Evolutionary conservation across 2,329 filamentous ascomycete genomes (phyloP).

Genomic region (Lecanoromycetidae sp.): DNA sequence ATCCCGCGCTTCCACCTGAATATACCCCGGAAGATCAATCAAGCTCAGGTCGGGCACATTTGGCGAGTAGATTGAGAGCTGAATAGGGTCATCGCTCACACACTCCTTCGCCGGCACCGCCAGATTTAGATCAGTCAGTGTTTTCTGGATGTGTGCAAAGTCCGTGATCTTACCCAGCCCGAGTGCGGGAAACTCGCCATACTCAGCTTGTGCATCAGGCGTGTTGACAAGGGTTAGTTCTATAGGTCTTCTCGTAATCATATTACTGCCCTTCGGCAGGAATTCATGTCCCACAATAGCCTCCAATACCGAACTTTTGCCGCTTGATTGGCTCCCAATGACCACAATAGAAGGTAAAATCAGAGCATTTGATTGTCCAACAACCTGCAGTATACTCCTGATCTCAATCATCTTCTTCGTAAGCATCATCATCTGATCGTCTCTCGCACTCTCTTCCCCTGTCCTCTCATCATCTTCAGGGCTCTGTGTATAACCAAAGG

Average conservation of each 20-base stretch:
- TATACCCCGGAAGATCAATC: conserved; percentile 94
- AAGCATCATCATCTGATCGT: conserved; percentile 98
- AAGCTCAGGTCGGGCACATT: conserved; percentile 90
- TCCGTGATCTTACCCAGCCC: conserved; percentile 83
- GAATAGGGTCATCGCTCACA: conserved; percentile 92
- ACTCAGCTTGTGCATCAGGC: conserved; percentile 72
- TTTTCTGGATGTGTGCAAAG: conserved; percentile 83
- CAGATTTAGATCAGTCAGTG: conserved; percentile 84
- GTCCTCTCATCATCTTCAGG: conserved; percentile 50
- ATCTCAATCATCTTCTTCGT: conserved; percentile 99
- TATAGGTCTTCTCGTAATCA: conserved; percentile 93
- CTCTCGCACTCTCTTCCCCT: conserved; percentile 57
- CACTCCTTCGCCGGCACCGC: conserved; percentile 85
- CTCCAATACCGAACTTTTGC: conserved; percentile 93
- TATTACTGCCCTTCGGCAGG: conserved; percentile 92
- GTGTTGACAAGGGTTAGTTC: conserved; percentile 95
- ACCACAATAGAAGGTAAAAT: conserved; percentile 96
- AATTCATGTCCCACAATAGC: conserved; percentile 98
- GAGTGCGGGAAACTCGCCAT: conserved; percentile 89
- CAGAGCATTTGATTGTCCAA: conserved; percentile 80
- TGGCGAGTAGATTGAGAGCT: conserved; percentile 87
- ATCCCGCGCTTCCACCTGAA: conserved; percentile 84
- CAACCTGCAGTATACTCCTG: conserved; percentile 73
- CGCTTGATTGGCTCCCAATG: conserved; percentile 94
- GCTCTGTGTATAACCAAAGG: conserved; percentile 64